phyloP scores from a whole-genome alignment of 192 early-diverging fungal species.

The Backusella luteola region DNA sequence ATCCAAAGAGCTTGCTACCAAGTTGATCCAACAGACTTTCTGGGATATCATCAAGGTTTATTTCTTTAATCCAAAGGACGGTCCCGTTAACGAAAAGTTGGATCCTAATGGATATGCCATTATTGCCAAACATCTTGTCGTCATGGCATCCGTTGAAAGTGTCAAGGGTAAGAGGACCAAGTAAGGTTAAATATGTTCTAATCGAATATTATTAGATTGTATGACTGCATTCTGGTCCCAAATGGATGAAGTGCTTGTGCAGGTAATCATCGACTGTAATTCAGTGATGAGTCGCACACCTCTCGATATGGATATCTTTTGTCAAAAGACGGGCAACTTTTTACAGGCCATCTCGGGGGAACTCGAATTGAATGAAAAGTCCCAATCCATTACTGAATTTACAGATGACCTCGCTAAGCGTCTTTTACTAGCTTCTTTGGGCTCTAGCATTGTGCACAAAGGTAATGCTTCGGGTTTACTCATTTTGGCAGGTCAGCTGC shows the following conservation, averaged over 20 bases:
- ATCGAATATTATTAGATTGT: background rate
- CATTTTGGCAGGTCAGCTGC: slow-evolving; percentile 6
- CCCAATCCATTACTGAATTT: background rate
- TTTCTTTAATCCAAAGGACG: slow-evolving; percentile 23
- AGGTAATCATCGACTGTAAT: slow-evolving; percentile 7
- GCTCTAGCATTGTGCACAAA: slow-evolving; percentile 11
- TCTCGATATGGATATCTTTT: slow-evolving; percentile 4
- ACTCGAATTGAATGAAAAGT: background rate
- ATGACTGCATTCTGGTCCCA: slow-evolving; percentile 10
- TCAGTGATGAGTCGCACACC: background rate
- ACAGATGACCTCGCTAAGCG: slow-evolving; percentile 6
- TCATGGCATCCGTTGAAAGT: slow-evolving; percentile 12
- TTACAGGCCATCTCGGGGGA: background rate
- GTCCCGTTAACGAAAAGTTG: slow-evolving; percentile 14
- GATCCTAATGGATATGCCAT: slow-evolving; percentile 11
- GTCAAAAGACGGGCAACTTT: slow-evolving; percentile 3
- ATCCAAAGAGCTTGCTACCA: background rate
- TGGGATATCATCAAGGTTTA: slow-evolving; percentile 47
- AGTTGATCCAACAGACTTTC: slow-evolving; percentile 30
- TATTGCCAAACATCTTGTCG: slow-evolving; percentile 9
- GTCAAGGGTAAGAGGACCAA: background rate
- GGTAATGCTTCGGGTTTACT: background rate
- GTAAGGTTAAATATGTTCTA: no score
- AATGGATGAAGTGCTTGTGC: slow-evolving; percentile 7
- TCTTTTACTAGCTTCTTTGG: background rate